These are phyloP conservation scores for Phialemoniopsis sp. DNA, from an alignment of 2,329 filamentous ascomycete species.

Conservation along the genomic window DNA sequence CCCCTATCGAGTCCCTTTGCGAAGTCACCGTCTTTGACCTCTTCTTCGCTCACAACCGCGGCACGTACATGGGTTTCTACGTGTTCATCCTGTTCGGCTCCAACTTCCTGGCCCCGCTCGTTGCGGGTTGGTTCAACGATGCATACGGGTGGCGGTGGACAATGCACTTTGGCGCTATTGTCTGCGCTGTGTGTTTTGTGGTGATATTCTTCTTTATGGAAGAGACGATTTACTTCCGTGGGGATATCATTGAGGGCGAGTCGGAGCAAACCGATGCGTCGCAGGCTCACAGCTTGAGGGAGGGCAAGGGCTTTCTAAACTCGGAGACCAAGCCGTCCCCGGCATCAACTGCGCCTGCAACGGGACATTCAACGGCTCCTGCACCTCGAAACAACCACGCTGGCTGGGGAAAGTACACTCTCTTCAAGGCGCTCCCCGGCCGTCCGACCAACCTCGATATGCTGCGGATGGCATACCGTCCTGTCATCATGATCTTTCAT, in stretches of 20 bases:
- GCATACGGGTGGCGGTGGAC: slow-evolving; percentile 45
- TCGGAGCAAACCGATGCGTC: slow-evolving; percentile 1
- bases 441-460: slow-evolving; percentile 13
- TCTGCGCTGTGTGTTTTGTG: slow-evolving; percentile 40
- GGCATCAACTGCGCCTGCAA: neutral
- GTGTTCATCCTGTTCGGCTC: slow-evolving; percentile 35
- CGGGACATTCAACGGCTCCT: neutral
- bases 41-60: slow-evolving; percentile 18
- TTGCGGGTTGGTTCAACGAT: slow-evolving; percentile 45
- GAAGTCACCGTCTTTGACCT: slow-evolving; percentile 26
- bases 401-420: neutral
- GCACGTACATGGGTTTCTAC: slow-evolving; percentile 37
- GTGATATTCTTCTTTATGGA: slow-evolving; percentile 56
- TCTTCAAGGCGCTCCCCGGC: slow-evolving; percentile 8
- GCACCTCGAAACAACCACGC: slow-evolving; percentile 11
- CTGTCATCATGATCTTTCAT: slow-evolving; percentile 5
- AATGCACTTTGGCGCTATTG: slow-evolving; percentile 50
- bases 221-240: slow-evolving; percentile 51
- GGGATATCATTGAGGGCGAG: slow-evolving; percentile 22
- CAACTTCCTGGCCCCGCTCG: slow-evolving; percentile 41
- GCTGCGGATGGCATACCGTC: slow-evolving; percentile 10
- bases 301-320: too few species aligned
- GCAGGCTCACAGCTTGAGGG: neutral
- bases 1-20: slow-evolving; percentile 40
- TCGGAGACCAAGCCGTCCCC: neutral